Evolutionary conservation across 2,329 filamentous ascomycete genomes (phyloP).

Genomic region (Fusarium brachygibbosum): DNA sequence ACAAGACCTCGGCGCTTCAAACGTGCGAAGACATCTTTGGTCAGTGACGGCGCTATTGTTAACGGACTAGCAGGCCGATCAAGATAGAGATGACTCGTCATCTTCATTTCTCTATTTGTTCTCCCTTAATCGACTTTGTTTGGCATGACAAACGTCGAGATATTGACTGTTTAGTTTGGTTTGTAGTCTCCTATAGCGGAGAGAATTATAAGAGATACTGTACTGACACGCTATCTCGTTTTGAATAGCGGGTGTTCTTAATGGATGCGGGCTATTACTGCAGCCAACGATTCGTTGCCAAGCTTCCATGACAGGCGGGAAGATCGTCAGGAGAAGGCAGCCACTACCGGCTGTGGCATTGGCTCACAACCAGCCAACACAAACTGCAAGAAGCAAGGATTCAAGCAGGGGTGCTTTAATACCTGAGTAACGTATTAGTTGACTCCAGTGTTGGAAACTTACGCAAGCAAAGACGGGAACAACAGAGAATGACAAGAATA

Average conservation of each 20-base stretch:
- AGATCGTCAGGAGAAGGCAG: slow-evolving; percentile 47
- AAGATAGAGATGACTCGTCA: slow-evolving; percentile 31
- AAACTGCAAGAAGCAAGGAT: slow-evolving; percentile 11
- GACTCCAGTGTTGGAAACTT: background rate
- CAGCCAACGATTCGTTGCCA: slow-evolving; percentile 33
- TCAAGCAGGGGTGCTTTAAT: slow-evolving; percentile 25
- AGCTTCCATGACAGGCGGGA: slow-evolving; percentile 32
- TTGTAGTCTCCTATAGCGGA: slow-evolving; percentile 41
- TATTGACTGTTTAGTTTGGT: background rate
- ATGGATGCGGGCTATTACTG: slow-evolving; percentile 27
- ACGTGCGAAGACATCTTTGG: slow-evolving; percentile 25
- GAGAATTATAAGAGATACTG: slow-evolving; percentile 13
- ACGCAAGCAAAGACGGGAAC: slow-evolving; percentile 15
- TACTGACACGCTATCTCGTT: slow-evolving; percentile 5
- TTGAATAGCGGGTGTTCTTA: slow-evolving; percentile 26
- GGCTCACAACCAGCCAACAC: slow-evolving; percentile 24
- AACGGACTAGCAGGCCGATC: slow-evolving; percentile 20
- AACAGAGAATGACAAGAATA: slow-evolving; percentile 6
- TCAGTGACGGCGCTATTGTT: slow-evolving; percentile 34
- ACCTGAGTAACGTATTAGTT: background rate
- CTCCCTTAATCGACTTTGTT: slow-evolving; percentile 1
- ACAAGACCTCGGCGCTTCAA: slow-evolving; percentile 28
- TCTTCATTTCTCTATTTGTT: slow-evolving; percentile 42
- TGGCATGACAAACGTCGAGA: background rate
- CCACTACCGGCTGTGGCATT: slow-evolving; percentile 40